Percentiles rank a stretch among this genome's conserved stretches.
These are phyloP conservation scores for Vigna angularis DNA, from an alignment of 306 rosid genomes.

Conservation along the genomic window DNA sequence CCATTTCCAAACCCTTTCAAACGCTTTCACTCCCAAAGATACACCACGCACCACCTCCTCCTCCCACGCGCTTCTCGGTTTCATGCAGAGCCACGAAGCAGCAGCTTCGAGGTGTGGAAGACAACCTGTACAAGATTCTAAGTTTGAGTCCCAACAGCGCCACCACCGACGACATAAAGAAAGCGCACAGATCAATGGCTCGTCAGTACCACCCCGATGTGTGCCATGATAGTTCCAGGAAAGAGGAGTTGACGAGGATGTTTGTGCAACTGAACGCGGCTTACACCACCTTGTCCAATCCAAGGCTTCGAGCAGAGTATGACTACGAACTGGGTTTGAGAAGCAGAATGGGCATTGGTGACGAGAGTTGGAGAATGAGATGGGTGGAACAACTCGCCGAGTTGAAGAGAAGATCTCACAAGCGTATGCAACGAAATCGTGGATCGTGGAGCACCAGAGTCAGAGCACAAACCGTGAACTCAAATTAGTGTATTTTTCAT, in stretches of 20 bases:
- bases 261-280: constrained; percentile 66
- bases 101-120: neutral
- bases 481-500: too few relatives aligned
- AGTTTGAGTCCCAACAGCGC: constrained; percentile 51
- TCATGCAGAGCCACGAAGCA: constrained; percentile 43
- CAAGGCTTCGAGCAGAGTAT: constrained; percentile 57
- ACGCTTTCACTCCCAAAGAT: constrained; percentile 16
- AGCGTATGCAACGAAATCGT: too few relatives aligned
- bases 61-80: neutral
- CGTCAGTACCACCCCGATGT: constrained; percentile 69
- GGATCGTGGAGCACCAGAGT: too few relatives aligned
- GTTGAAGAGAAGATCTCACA: too few relatives aligned
- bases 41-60: neutral
- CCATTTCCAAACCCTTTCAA: constrained; percentile 21
- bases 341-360: neutral
- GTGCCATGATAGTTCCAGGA: constrained; percentile 52
- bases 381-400: too few relatives aligned
- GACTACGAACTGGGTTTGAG: constrained; percentile 51
- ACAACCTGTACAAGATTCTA: constrained; percentile 57
- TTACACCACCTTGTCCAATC: constrained; percentile 60
- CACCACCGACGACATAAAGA: constrained; percentile 63
- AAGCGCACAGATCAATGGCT: constrained; percentile 67
- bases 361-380: too few relatives aligned
- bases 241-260: constrained; percentile 59
- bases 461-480: too few relatives aligned